Evolutionary conservation across 164 flowering plant genomes (phyloP).

Genomic region (Platanus orientalis): DNA sequence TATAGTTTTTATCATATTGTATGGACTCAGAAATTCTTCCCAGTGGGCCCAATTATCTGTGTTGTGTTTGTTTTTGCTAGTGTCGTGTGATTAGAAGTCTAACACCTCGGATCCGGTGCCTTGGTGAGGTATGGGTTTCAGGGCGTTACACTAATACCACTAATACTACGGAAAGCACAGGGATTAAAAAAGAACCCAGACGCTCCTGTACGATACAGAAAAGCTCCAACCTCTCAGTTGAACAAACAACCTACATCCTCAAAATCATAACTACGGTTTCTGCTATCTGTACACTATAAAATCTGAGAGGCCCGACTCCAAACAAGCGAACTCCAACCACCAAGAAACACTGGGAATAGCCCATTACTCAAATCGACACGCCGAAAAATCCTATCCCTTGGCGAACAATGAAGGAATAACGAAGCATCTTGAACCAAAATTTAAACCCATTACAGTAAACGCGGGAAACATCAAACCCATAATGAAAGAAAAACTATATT

Average conservation of each 20-base stretch:
- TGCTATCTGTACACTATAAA: constrained; percentile 11
- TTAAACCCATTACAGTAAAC: constrained; percentile 14
- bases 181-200: not conserved
- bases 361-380: constrained; percentile 22
- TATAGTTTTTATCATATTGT: no score
- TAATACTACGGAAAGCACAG: no score
- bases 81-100: no score
- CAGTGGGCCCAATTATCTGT: no score
- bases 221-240: constrained; percentile 4
- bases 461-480: constrained; percentile 12
- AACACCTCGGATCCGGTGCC: no score
- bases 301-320: not conserved
- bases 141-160: no score
- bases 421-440: constrained; percentile 4
- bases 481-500: constrained; percentile 17
- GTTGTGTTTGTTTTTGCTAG: no score
- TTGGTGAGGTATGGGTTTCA: no score
- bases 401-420: constrained; percentile 6
- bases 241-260: not conserved
- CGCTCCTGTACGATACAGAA: not conserved
- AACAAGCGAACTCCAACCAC: not conserved
- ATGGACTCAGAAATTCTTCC: no score
- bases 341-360: constrained; percentile 4
- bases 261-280: constrained; percentile 4
- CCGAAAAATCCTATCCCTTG: not conserved